Percentiles rank a stretch among this genome's conserved stretches.
Conservation (phyloP, 768 basidiomycete species). For the Boletus bicolor region DNA sequence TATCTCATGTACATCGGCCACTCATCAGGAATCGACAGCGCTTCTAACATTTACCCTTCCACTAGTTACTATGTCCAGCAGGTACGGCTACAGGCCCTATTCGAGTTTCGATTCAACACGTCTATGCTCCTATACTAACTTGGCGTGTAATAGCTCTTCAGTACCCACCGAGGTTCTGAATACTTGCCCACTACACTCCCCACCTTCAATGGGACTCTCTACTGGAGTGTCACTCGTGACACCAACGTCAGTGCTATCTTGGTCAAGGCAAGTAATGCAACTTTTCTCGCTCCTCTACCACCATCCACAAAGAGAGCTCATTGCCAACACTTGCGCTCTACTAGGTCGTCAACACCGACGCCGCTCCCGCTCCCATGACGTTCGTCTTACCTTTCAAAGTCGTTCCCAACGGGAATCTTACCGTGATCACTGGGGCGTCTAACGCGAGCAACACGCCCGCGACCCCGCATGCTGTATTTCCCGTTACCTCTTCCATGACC, state of each 20-base stretch:
- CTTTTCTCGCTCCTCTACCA: neutral
- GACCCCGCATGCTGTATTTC: slow-evolving; percentile 9
- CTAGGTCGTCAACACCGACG: slow-evolving; percentile 53
- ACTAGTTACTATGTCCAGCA: slow-evolving; percentile 60
- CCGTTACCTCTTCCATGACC: slow-evolving; percentile 34
- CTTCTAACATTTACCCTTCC: slow-evolving; percentile 50
- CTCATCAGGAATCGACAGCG: slow-evolving; percentile 30
- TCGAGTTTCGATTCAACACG: neutral
- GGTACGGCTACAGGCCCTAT: slow-evolving; percentile 28
- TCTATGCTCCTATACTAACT: neutral
- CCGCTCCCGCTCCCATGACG: slow-evolving; percentile 37
- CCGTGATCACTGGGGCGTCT: slow-evolving; percentile 44
- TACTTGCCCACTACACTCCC: slow-evolving; percentile 63
- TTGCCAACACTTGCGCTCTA: neutral
- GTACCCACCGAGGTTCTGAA: slow-evolving; percentile 54
- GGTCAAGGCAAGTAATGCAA: slow-evolving; percentile 46
- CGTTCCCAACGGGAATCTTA: slow-evolving; percentile 41
- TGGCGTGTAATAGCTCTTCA: slow-evolving; percentile 47
- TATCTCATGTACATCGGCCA: neutral
- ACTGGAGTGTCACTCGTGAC: slow-evolving; percentile 54
- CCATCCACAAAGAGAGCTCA: neutral
- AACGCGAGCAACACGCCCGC: slow-evolving; percentile 56
- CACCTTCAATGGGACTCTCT: slow-evolving; percentile 42
- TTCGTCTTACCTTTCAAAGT: slow-evolving; percentile 56
- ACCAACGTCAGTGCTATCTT: slow-evolving; percentile 34